A percentile compares a stretch with the other conserved stretches of the same genome.
Evolutionary conservation across 164 flowering plant species (phyloP).

Genomic region (Cinnamomum micranthum): DNA sequence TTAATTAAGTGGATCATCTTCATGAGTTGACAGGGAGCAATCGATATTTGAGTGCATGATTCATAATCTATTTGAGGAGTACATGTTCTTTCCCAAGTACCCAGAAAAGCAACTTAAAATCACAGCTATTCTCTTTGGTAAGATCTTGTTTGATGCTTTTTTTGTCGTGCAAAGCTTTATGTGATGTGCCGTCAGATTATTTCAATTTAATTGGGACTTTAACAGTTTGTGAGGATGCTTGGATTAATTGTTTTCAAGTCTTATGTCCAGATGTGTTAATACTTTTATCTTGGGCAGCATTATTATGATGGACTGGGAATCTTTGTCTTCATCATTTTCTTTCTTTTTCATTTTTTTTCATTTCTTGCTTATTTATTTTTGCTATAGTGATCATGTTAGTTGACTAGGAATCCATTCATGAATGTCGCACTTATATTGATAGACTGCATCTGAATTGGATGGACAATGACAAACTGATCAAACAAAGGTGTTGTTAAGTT

Average conservation of each 20-base stretch:
- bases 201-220: neutral
- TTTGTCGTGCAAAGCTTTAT: neutral
- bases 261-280: too few relatives aligned
- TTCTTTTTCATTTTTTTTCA: too few relatives aligned
- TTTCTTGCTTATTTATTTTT: too few relatives aligned
- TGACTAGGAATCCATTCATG: too few relatives aligned
- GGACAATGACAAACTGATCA: too few relatives aligned
- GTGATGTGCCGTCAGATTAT: neutral
- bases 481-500: too few relatives aligned
- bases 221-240: neutral
- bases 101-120: slow-evolving; percentile 90
- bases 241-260: neutral
- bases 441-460: too few relatives aligned
- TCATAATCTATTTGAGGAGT: slow-evolving; percentile 84
- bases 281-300: too few relatives aligned
- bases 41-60: slow-evolving; percentile 84
- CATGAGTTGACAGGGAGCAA: slow-evolving; percentile 57
- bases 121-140: slow-evolving; percentile 91
- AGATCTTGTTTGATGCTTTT: slow-evolving; percentile 13
- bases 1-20: neutral
- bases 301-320: too few relatives aligned
- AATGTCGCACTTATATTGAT: too few relatives aligned
- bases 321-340: too few relatives aligned
- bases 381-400: too few relatives aligned
- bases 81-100: slow-evolving; percentile 83